Base-by-base conservation (phyloP, 345 rosid species). In the Eucalyptus pauciflora region DNA sequence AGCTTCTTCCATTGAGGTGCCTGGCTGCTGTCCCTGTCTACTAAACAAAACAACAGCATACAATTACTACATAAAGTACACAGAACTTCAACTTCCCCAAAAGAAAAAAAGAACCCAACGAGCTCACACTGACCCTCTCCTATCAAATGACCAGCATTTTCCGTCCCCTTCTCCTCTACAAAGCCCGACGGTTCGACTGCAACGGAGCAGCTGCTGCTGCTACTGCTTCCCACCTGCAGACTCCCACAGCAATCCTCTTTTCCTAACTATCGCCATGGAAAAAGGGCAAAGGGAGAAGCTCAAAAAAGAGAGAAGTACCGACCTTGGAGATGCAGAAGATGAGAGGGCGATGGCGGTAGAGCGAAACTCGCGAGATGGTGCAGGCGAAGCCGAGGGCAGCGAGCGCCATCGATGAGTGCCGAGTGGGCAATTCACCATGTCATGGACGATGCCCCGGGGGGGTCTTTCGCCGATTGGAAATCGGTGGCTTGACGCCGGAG, bases 1-100 rank as follows among this genome's bases (percentile, higher is more conserved):
- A 93, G 89, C 88, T 93, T 94, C 93, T 91, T 94, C 95, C 94
- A 94, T 43, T 87, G 87, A 62, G 52, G 49, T 33, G 88, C 92
- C 86, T 90, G 90, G 62, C 90, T 89, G 22, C 89, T 89, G 22
- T 33, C 89, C 51, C 90, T 18, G 56, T 37, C 83, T 69, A 16
- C 86, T 52, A 45, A 86, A 33, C 29, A 41, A 45, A 90, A n/a
- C 51, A 56, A 22, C 49, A 80, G 51, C 52, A 76, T 56, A 52
- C 81, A 80, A 79, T 7, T 24, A 50, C 41, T 27, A 11, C 50
- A 88, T n/a, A n/a, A 88, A 16, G 24, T 51, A 43, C 15, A n/a
- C 12, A 50, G 31, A 71, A 50, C 85, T 69, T 16, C 89, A 69
- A 67, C 49, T 48, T 12, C 56, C 49, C 37, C 50, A 46, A 87